phyloP scores from a whole-genome alignment of 78 protist genomes.

The Chrysochromulina tobinii region DNA sequence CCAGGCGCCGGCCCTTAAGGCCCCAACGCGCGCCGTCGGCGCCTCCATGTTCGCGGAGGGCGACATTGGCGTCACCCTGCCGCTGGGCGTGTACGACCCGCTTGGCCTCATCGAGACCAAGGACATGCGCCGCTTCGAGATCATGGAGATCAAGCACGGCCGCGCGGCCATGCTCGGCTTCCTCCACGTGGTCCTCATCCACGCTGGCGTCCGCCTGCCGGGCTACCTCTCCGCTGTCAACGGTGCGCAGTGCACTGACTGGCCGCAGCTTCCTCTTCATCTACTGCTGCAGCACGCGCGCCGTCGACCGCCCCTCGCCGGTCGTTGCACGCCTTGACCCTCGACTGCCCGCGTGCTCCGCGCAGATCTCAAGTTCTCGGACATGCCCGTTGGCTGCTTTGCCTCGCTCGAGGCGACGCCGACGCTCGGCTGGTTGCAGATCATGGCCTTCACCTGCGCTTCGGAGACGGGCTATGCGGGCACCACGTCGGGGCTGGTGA shows the following conservation, averaged over 20 bases:
- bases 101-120: conserved; percentile 5
- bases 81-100: conserved; percentile 27
- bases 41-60: background rate
- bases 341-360: too few species aligned
- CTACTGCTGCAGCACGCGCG: too few species aligned
- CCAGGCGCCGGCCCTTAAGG: background rate
- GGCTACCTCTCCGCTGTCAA: too few species aligned
- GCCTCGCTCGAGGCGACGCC: background rate
- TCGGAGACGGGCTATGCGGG: background rate
- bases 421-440: conserved; percentile 13
- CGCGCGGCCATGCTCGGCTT: too few species aligned
- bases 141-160: conserved; percentile 16
- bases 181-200: too few species aligned
- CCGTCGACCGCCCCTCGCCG: too few species aligned
- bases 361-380: background rate
- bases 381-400: background rate
- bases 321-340: too few species aligned
- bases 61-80: background rate
- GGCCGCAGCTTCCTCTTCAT: too few species aligned
- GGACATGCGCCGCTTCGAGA: conserved; percentile 11
- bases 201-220: too few species aligned
- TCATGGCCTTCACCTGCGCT: background rate
- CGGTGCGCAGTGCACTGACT: too few species aligned
- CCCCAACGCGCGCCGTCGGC: background rate
- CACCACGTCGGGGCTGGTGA: background rate